Evolutionary conservation across 176 grass and related monocot species (phyloP).

Genomic region (Carex parvula): DNA sequence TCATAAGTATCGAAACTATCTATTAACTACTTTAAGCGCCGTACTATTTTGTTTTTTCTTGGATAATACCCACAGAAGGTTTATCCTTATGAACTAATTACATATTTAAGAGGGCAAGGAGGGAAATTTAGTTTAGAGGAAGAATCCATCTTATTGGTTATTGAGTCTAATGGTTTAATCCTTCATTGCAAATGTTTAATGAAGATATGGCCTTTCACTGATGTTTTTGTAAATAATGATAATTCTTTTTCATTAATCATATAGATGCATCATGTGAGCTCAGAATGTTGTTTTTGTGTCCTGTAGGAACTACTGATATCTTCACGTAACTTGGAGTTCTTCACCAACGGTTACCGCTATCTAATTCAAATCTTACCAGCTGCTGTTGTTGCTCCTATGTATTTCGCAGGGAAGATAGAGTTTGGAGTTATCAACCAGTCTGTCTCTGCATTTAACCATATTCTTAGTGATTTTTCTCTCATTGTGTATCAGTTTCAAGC

Average conservation of each 20-base stretch:
- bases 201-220: not conserved
- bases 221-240: not conserved
- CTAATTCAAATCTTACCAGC: conserved; percentile 94
- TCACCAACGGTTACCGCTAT: conserved; percentile 92
- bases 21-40: no score
- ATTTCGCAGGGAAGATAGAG: conserved; percentile 88
- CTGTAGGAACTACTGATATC: conserved; percentile 81
- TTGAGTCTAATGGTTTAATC: not conserved
- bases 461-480: conserved; percentile 96
- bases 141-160: not conserved
- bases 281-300: conserved; percentile 9
- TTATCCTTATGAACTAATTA: no score
- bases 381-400: conserved; percentile 98
- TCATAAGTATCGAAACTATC: no score
- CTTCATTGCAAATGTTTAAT: not conserved
- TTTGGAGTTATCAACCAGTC: conserved; percentile 99
- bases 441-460: conserved; percentile 96
- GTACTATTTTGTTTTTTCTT: no score
- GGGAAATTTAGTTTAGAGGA: conserved; percentile 7
- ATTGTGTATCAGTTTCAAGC: conserved; percentile 97
- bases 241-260: not conserved
- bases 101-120: not conserved
- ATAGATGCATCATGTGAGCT: not conserved
- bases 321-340: conserved; percentile 93
- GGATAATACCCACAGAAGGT: no score